Percentiles rank a stretch among this genome's conserved stretches.
Evolutionary conservation across 305 asterid species (phyloP).

Genomic region (Caryopteris hybrid): DNA sequence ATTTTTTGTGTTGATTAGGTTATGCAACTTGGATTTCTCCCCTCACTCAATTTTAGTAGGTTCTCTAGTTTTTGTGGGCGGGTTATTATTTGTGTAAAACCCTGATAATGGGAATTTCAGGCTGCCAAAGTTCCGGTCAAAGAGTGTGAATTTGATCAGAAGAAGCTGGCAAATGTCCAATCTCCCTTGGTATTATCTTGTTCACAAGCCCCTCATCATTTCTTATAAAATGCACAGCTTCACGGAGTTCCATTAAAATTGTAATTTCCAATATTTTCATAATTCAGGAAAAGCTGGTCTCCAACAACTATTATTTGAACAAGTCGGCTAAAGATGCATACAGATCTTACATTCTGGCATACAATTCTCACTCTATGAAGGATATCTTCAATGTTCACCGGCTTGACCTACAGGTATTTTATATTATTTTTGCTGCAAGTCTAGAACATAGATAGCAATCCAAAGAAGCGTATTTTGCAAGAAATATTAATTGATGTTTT

Average conservation of each 20-base stretch:
- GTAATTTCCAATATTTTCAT: too few species aligned
- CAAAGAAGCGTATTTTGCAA: too few species aligned
- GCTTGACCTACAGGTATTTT: constrained; percentile 89
- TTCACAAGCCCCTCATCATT: not conserved
- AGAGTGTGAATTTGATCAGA: constrained; percentile 76
- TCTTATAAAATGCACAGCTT: not conserved
- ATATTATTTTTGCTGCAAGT: too few species aligned
- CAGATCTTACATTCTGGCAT: constrained; percentile 76
- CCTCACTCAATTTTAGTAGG: too few species aligned
- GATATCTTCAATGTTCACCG: constrained; percentile 84
- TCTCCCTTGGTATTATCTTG: constrained; percentile 66
- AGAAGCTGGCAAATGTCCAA: constrained; percentile 72
- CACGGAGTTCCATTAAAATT: not conserved
- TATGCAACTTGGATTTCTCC: too few species aligned
- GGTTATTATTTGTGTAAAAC: too few species aligned
- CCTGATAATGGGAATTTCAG: constrained; percentile 51
- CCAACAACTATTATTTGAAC: constrained; percentile 64
- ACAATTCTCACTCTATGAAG: constrained; percentile 91
- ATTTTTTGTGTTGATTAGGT: too few species aligned
- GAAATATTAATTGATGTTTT: too few species aligned
- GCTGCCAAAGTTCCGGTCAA: constrained; percentile 89
- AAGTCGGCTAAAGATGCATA: constrained; percentile 96
- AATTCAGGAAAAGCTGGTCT: constrained; percentile 71
- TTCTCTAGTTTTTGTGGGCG: too few species aligned
- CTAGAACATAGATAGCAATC: too few species aligned